phyloP scores from a whole-genome alignment of 2,329 filamentous ascomycete genomes.

The Penicillium frequentans region DNA sequence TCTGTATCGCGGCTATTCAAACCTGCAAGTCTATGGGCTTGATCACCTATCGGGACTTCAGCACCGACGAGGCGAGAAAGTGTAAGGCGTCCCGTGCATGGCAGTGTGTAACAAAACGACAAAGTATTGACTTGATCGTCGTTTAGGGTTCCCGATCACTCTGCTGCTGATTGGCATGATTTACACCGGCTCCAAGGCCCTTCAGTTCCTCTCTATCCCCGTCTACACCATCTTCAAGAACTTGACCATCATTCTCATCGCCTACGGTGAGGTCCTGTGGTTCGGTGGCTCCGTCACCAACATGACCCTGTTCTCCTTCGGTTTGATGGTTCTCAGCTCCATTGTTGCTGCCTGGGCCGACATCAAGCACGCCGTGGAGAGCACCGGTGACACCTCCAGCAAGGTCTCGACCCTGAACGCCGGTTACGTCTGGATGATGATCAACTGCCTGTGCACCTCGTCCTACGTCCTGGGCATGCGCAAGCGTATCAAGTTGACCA shows the following conservation, averaged over 20 bases:
- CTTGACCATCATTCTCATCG: constrained; percentile 96
- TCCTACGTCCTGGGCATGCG: constrained; percentile 90
- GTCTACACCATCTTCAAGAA: constrained; percentile 99
- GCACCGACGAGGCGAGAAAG: constrained; percentile 83
- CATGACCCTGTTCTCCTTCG: constrained; percentile 88
- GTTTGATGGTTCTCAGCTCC: constrained; percentile 93
- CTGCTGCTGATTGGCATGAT: constrained; percentile 98
- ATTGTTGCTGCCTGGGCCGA: constrained; percentile 96
- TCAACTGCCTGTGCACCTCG: constrained; percentile 94
- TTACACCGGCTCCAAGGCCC: constrained; percentile 92
- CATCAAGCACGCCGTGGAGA: constrained; percentile 78
- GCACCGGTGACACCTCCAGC: constrained; percentile 64
- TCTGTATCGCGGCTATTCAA: constrained; percentile 83
- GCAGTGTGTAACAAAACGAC: neutral
- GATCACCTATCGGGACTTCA: constrained; percentile 83
- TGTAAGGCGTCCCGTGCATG: constrained; percentile 58
- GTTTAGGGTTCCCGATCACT: constrained; percentile 88
- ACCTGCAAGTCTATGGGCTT: constrained; percentile 76
- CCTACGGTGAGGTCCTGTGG: constrained; percentile 97
- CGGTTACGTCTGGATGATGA: constrained; percentile 95
- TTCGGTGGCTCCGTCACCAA: constrained; percentile 90
- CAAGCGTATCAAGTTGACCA: constrained; percentile 98
- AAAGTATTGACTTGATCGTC: neutral
- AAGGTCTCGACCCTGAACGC: constrained; percentile 88
- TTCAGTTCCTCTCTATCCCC: constrained; percentile 94